A percentile compares a stretch with the other conserved stretches of the same genome.
Evolutionary conservation across 495 filamentous ascomycete species (phyloP).

Genomic region (Glarea lozoyensis): DNA sequence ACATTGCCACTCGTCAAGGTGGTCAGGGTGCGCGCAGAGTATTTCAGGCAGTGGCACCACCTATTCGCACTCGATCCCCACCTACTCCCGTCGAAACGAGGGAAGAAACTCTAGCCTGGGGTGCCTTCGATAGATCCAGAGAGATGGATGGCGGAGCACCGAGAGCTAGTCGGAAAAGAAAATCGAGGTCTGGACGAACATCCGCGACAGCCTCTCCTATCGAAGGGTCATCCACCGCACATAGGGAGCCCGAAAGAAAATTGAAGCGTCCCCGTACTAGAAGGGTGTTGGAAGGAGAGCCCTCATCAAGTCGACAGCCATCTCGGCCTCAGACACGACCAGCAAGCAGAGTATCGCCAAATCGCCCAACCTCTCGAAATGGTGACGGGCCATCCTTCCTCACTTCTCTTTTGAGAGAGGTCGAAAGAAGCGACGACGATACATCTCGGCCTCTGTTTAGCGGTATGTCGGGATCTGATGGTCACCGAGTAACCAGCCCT

Average conservation of each 20-base stretch:
- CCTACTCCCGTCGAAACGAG: constrained; percentile 56
- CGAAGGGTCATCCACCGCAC: constrained; percentile 26
- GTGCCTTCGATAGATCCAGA: constrained; percentile 74
- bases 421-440: constrained; percentile 59
- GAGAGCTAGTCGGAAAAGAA: constrained; percentile 60
- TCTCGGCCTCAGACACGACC: constrained; percentile 19
- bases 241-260: constrained; percentile 59
- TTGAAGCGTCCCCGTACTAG: constrained; percentile 77
- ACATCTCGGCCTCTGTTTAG: constrained; percentile 33
- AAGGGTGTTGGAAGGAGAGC: constrained; percentile 40
- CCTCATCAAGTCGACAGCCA: constrained; percentile 30
- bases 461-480: constrained; percentile 15
- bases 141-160: constrained; percentile 48
- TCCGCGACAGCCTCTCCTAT: constrained; percentile 66
- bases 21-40: constrained; percentile 57
- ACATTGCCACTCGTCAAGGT: constrained; percentile 70
- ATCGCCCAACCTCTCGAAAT: constrained; percentile 22
- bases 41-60: constrained; percentile 24
- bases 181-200: constrained; percentile 58
- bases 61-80: constrained; percentile 24
- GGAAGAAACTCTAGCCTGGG: constrained; percentile 81
- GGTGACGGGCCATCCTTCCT: constrained; percentile 58
- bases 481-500: constrained; percentile 29
- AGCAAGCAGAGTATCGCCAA: constrained; percentile 3
- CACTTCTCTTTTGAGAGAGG: constrained; percentile 75